A percentile compares a stretch with the other conserved stretches of the same genome.
These are phyloP conservation scores for Syncephalastrum sp. DNA, from an alignment of 371 early-diverging fungal species.

Conservation along the genomic window DNA sequence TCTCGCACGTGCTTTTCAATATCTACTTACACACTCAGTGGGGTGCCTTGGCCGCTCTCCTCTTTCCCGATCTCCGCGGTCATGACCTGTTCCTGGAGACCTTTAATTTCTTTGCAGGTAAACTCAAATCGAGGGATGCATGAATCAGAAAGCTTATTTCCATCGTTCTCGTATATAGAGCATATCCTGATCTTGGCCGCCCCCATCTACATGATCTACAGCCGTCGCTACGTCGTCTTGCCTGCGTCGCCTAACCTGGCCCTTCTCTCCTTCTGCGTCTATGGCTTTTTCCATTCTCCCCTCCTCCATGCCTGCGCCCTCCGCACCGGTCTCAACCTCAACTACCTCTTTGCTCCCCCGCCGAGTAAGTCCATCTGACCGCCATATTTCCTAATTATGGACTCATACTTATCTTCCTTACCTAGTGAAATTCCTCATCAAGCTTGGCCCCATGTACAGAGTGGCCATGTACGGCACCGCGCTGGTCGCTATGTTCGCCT, in stretches of 20 bases:
- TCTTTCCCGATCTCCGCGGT: constrained; percentile 59
- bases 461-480: constrained; percentile 37
- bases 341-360: constrained; percentile 61
- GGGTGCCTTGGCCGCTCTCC: constrained; percentile 58
- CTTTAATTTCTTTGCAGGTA: constrained; percentile 64
- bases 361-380: constrained; percentile 36
- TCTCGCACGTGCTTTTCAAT: constrained; percentile 61
- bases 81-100: constrained; percentile 53
- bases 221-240: constrained; percentile 55
- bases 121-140: not conserved
- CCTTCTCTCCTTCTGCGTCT: constrained; percentile 54
- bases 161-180: constrained; percentile 28
- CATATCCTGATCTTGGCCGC: constrained; percentile 53
- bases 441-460: constrained; percentile 41
- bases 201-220: constrained; percentile 61
- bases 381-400: not conserved
- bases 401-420: not conserved
- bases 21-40: constrained; percentile 64
- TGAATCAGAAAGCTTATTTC: constrained; percentile 2
- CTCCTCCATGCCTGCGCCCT: constrained; percentile 53
- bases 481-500: constrained; percentile 26
- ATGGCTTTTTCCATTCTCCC: constrained; percentile 58
- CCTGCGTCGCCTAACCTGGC: constrained; percentile 51
- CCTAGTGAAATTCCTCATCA: constrained; percentile 37
- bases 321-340: constrained; percentile 54